These are phyloP conservation scores for Candida hungchunana DNA, from an alignment of 805 yeast species.

Conservation along the genomic window DNA sequence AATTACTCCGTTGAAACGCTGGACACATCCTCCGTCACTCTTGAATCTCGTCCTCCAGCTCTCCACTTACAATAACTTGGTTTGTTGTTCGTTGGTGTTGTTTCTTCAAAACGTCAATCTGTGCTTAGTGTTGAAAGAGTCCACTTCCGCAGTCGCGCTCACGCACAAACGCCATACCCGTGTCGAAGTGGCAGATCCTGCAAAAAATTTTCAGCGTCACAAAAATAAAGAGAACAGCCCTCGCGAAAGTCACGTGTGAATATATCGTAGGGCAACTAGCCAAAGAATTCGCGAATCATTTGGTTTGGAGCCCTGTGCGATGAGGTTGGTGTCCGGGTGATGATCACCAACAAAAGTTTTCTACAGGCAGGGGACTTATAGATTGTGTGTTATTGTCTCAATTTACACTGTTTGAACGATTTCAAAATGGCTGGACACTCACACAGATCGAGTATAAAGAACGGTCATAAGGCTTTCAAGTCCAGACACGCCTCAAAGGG, in stretches of 20 bases:
- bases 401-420: no score
- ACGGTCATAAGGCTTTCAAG: constrained; percentile 86
- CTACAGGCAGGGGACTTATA: constrained; percentile 1
- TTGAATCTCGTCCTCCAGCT: background rate
- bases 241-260: constrained; percentile 6
- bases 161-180: constrained; percentile 7
- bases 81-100: constrained; percentile 16
- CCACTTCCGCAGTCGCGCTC: constrained; percentile 8
- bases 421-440: constrained; percentile 64
- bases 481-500: constrained; percentile 89
- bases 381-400: no score
- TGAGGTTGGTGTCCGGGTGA: constrained; percentile 3
- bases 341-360: constrained; percentile 13
- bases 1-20: background rate
- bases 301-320: constrained; percentile 5
- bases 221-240: constrained; percentile 6
- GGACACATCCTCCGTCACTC: background rate
- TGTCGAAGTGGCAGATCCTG: constrained; percentile 5
- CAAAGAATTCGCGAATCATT: constrained; percentile 12
- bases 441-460: constrained; percentile 81
- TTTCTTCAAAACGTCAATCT: background rate
- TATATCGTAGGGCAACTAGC: constrained; percentile 6
- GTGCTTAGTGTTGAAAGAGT: constrained; percentile 9
- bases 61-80: constrained; percentile 25
- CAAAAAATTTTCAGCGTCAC: constrained; percentile 22